phyloP scores from a whole-genome alignment of 2,329 filamentous ascomycete genomes.

The Colletotrichum euphorbiae region DNA sequence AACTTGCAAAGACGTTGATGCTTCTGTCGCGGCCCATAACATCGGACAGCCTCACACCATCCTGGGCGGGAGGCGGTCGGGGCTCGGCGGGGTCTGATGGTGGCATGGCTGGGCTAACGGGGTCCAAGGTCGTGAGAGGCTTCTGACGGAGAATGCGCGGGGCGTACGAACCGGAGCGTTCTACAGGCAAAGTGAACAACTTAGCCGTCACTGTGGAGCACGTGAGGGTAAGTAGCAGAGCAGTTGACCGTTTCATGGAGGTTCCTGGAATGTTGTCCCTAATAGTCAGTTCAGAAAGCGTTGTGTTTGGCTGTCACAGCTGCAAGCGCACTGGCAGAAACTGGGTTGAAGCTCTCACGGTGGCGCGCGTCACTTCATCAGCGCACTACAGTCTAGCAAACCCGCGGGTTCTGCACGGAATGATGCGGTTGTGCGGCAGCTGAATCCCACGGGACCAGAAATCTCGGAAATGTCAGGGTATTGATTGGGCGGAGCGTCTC shows the following conservation, averaged over 20 bases:
- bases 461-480: constrained; percentile 1
- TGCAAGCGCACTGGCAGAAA: no score
- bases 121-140: constrained; percentile 31
- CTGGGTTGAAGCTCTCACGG: background rate
- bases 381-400: background rate
- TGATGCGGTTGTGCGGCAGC: constrained; percentile 14
- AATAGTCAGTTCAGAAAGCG: background rate
- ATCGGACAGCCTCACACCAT: constrained; percentile 80
- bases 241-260: constrained; percentile 36
- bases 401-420: background rate
- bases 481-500: constrained; percentile 13
- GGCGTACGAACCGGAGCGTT: constrained; percentile 27
- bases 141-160: constrained; percentile 38
- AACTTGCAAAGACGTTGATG: constrained; percentile 86
- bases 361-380: constrained; percentile 18
- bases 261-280: constrained; percentile 3
- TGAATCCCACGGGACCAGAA: constrained; percentile 17
- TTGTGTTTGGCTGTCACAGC: background rate
- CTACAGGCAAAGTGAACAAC: constrained; percentile 28
- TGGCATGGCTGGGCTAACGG: constrained; percentile 45
- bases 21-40: constrained; percentile 82
- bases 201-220: constrained; percentile 33
- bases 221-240: constrained; percentile 29
- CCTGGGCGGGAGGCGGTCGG: constrained; percentile 49
- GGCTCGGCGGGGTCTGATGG: constrained; percentile 42